Evolutionary conservation across 2,329 filamentous ascomycete genomes (phyloP), one percentile per base, ranked within the genome.

Genomic region (Diaporthe capsici): DNA sequence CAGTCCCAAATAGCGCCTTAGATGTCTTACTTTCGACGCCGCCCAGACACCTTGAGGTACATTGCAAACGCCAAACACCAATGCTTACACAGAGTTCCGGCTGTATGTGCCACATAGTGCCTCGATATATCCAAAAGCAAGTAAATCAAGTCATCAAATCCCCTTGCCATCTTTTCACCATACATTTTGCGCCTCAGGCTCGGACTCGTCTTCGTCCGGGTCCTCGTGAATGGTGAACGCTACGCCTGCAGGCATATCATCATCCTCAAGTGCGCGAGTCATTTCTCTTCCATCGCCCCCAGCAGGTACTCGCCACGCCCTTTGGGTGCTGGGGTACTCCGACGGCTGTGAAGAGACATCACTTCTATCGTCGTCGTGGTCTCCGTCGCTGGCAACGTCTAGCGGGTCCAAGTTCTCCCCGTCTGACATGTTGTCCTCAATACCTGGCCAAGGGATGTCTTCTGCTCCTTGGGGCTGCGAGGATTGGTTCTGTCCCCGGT

Each of bases 401-500:
- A 13, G 37, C 25, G 88, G 88, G 63, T 90, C 87, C 47, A 87
- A 81, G 74, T 91, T 90, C 78, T 91, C 90, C 3, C 84, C 85
- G 70, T 90, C 87, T 0, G 85, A 86, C 77, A 85, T 84, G 58
- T 37, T 83, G 74, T 89, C 89, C 76, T 91, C 89, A 67, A 91
- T 89, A 12, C 90, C 90, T 0, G 86, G 88, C 88, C 89, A 90
- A 2, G 86, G 86, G 76, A 91, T 87, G 76, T 92, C 90, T 79
- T 91, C 89, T 1, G 88, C 88, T 77, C 80, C 72, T 42, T 61
- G 72, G 37, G 74, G 61, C 47, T 71, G 74, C 6, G 74, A 74
- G 6, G 74, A 76, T 25, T 60, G 80, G 60, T 78, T 77, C 17
- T 81, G 81, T 42, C 82, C 81, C 72, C 79, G 80, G 73, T 78